A percentile compares a stretch with the other conserved stretches of the same genome.
Conservation (phyloP, 768 basidiomycete species). For the Boletus tylopilopsis region DNA sequence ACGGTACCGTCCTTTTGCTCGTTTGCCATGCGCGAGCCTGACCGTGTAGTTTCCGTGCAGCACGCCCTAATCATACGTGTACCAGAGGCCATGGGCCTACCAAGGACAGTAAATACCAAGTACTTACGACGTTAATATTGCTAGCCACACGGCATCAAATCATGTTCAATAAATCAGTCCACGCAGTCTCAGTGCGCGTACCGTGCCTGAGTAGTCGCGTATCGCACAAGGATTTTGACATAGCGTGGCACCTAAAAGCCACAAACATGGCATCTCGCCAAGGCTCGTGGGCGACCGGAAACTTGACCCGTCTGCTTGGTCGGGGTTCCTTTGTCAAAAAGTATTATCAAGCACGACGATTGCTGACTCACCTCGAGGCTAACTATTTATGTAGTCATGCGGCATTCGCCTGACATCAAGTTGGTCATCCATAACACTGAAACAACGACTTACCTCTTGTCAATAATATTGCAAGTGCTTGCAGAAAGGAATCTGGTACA, state of each 20-base stretch:
- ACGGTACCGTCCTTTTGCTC: neutral
- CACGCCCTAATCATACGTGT: neutral
- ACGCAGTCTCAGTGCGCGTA: neutral
- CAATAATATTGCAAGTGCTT: neutral
- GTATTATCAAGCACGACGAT: neutral
- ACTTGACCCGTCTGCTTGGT: neutral
- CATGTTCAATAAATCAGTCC: neutral
- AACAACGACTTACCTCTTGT: constrained; percentile 13
- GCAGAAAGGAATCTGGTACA: neutral
- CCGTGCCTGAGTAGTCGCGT: neutral
- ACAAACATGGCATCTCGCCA: neutral
- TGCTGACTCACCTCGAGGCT: constrained; percentile 14
- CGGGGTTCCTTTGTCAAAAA: neutral
- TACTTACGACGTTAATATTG: neutral
- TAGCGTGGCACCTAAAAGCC: neutral
- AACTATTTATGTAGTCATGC: neutral
- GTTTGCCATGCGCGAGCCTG: neutral
- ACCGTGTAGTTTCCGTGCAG: constrained; percentile 2
- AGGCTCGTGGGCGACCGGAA: neutral
- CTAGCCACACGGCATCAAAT: neutral
- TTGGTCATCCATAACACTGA: neutral
- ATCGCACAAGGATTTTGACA: neutral
- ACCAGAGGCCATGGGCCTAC: neutral
- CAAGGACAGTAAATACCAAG: neutral
- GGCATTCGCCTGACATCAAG: neutral